Evolutionary conservation across 768 basidiomycete genomes (phyloP).

Genomic region (Hydnomerulius pinastri): DNA sequence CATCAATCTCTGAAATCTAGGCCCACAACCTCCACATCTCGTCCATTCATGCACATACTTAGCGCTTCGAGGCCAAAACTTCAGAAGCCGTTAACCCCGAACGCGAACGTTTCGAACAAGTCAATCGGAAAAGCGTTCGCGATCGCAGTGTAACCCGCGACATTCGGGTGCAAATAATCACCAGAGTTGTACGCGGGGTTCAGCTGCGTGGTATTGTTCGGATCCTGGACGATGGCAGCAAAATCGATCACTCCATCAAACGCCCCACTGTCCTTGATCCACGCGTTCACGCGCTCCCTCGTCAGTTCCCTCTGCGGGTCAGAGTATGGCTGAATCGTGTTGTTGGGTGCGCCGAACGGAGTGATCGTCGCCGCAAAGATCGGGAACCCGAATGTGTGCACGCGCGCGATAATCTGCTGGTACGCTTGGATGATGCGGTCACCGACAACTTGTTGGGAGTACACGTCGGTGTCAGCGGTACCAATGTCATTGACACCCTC

Average conservation of each 20-base stretch:
- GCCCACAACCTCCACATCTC: too few relatives aligned
- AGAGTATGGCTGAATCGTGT: constrained; percentile 1
- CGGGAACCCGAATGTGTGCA: constrained; percentile 1
- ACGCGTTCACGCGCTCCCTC: constrained; percentile 2
- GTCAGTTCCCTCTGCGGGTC: constrained; percentile 2
- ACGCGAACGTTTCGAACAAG: not conserved
- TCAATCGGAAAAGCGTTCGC: not conserved
- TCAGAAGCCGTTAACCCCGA: constrained; percentile 4
- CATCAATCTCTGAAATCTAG: too few relatives aligned
- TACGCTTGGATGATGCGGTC: constrained; percentile 9
- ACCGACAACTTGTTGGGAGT: not conserved
- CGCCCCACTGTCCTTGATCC: not conserved
- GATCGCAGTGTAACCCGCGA: constrained; percentile 2
- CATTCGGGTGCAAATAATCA: constrained; percentile 7
- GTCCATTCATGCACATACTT: too few relatives aligned
- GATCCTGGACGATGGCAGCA: constrained; percentile 10
- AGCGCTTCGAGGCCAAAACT: too few relatives aligned
- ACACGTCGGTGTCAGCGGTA: not conserved
- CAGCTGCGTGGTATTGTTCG: constrained; percentile 1
- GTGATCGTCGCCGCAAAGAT: constrained; percentile 8
- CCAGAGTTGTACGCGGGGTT: not conserved
- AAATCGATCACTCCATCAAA: constrained; percentile 9
- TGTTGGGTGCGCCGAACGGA: constrained; percentile 1
- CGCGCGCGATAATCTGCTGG: not conserved
- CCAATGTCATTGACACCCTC: constrained; percentile 13